Conservation (phyloP, 192 early-diverging fungal genomes). For the Umbelopsis ramanniana region DNA sequence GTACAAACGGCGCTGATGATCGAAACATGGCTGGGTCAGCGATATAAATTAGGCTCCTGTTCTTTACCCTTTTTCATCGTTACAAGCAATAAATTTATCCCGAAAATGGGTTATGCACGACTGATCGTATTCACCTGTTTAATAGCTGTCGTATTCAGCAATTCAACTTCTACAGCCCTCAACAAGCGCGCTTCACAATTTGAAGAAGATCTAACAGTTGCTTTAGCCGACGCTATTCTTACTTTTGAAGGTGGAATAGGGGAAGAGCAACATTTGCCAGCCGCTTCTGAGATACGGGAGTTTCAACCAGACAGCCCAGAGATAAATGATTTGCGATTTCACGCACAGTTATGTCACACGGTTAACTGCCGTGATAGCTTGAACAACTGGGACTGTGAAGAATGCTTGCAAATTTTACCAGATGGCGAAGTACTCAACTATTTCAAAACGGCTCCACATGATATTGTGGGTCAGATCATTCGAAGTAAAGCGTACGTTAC, state of each 20-base stretch:
- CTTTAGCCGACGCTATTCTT: background rate
- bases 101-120: too few species aligned
- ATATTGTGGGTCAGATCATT: background rate
- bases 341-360: background rate
- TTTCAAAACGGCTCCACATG: background rate
- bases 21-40: too few species aligned
- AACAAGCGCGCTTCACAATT: too few species aligned
- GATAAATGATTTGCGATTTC: background rate
- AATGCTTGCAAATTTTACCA: background rate
- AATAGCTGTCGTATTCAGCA: too few species aligned
- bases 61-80: too few species aligned
- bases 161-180: too few species aligned
- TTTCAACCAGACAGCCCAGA: background rate
- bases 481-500: background rate
- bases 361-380: slow-evolving; percentile 1
- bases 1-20: too few species aligned
- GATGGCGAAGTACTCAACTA: background rate
- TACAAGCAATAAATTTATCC: too few species aligned
- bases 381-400: background rate
- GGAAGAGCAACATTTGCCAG: background rate
- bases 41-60: too few species aligned
- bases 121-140: too few species aligned
- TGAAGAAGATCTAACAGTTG: background rate
- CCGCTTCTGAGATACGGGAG: background rate
- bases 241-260: background rate